phyloP scores from a whole-genome alignment of 495 filamentous ascomycete species.

The Arthonia radiata region DNA sequence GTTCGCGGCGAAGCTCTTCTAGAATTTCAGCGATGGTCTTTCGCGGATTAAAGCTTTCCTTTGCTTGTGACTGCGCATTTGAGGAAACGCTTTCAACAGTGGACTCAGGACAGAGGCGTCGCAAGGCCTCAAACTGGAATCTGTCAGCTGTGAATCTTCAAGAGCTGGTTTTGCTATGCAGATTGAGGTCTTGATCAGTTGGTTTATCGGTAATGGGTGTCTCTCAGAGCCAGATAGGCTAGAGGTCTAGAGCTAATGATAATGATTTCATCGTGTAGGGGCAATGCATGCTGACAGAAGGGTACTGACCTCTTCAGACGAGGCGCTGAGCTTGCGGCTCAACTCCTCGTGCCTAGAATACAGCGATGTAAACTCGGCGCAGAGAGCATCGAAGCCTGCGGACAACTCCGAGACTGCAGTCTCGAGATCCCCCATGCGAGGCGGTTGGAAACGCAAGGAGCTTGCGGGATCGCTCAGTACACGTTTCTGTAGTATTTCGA shows the following conservation, averaged over 20 bases:
- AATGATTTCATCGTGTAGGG: conserved; percentile 28
- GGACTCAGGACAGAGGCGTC: background rate
- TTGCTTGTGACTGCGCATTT: too few species aligned
- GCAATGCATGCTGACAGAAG: background rate
- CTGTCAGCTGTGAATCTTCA: background rate
- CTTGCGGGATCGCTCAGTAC: too few species aligned
- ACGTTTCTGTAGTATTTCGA: too few species aligned
- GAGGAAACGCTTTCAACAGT: too few species aligned
- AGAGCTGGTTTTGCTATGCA: conserved; percentile 7
- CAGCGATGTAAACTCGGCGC: conserved; percentile 13
- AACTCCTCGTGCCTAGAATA: conserved; percentile 10
- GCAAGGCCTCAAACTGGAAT: background rate
- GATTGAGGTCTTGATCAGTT: conserved; percentile 7
- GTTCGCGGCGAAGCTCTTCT: too few species aligned
- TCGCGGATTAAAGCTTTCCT: too few species aligned
- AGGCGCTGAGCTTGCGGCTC: conserved; percentile 13
- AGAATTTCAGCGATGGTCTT: too few species aligned
- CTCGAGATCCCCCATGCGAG: too few species aligned
- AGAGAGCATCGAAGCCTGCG: conserved; percentile 14
- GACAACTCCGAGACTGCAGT: background rate
- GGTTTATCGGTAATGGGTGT: conserved; percentile 11
- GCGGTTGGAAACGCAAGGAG: too few species aligned
- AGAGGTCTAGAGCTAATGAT: conserved; percentile 54
- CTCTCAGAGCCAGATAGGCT: conserved; percentile 30
- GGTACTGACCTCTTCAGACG: conserved; percentile 14